Percentiles rank a stretch among this genome's conserved stretches.
These are phyloP conservation scores for Delonix regia DNA, from an alignment of 306 rosid genomes.

Conservation along the genomic window DNA sequence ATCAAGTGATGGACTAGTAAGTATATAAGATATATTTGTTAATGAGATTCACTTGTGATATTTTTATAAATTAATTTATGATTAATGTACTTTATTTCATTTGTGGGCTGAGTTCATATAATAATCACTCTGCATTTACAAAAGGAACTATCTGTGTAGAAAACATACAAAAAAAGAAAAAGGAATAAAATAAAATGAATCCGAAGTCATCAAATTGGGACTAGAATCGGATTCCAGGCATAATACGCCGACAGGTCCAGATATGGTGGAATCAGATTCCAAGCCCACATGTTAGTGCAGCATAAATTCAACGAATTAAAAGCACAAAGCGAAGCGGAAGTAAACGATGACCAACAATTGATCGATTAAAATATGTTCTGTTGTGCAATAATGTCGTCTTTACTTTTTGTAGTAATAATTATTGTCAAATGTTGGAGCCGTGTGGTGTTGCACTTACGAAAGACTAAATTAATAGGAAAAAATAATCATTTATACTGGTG, in stretches of 20 bases:
- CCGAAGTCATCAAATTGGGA: conserved; percentile 1
- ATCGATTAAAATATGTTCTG: too few relatives aligned
- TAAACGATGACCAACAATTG: too few relatives aligned
- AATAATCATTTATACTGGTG: too few relatives aligned
- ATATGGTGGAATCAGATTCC: conserved; percentile 28
- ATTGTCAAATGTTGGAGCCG: neutral
- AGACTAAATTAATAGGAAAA: too few relatives aligned
- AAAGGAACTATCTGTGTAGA: too few relatives aligned
- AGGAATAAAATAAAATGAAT: neutral
- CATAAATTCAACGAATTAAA: too few relatives aligned
- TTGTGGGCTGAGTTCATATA: neutral
- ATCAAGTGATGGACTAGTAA: neutral
- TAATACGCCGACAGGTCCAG: neutral
- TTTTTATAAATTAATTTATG: too few relatives aligned
- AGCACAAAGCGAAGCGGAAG: too few relatives aligned
- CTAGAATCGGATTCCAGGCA: conserved; percentile 26
- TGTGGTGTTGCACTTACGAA: neutral
- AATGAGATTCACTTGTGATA: neutral
- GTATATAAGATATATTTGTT: neutral
- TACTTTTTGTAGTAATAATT: neutral
- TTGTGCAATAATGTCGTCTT: too few relatives aligned
- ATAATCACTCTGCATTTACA: neutral
- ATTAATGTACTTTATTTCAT: neutral
- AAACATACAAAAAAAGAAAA: too few relatives aligned
- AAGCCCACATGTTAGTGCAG: neutral